These are phyloP conservation scores for Mycena maculata DNA, from an alignment of 768 basidiomycete species.

Conservation along the genomic window DNA sequence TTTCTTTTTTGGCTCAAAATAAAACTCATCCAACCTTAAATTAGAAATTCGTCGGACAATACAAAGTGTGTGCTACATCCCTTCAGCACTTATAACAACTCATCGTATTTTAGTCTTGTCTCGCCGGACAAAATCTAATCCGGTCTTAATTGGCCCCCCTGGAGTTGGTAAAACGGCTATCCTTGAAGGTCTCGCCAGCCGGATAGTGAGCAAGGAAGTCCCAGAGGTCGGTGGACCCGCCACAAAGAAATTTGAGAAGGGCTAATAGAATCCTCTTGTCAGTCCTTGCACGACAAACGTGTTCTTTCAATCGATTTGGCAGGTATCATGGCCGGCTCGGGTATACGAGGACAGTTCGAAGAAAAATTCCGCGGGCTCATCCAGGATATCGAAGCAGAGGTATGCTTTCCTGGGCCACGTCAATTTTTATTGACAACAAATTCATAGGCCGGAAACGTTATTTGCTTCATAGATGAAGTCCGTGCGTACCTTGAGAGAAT, in stretches of 20 bases:
- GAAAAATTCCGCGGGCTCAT: constrained; percentile 93
- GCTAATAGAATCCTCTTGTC: not conserved
- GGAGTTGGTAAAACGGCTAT: constrained; percentile 96
- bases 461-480: constrained; percentile 95
- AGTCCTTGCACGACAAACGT: constrained; percentile 90
- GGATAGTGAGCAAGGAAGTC: constrained; percentile 90
- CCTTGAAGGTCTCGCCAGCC: constrained; percentile 86
- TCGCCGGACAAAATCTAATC: constrained; percentile 91
- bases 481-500: constrained; percentile 77
- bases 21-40: not conserved
- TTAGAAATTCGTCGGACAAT: constrained; percentile 89
- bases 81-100: not conserved
- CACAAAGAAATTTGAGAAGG: too few species aligned
- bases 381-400: constrained; percentile 91
- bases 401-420: not conserved
- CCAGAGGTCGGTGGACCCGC: constrained; percentile 80
- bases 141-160: constrained; percentile 87
- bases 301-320: constrained; percentile 89
- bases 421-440: constrained; percentile 16
- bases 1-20: not conserved
- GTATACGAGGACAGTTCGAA: constrained; percentile 92
- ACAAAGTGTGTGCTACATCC: constrained; percentile 73
- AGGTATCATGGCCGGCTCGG: constrained; percentile 88
- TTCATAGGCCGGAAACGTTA: constrained; percentile 74
- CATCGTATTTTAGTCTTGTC: constrained; percentile 70